These are phyloP conservation scores for Tothia fuscella DNA, from an alignment of 2,329 filamentous ascomycete species.

Conservation along the genomic window DNA sequence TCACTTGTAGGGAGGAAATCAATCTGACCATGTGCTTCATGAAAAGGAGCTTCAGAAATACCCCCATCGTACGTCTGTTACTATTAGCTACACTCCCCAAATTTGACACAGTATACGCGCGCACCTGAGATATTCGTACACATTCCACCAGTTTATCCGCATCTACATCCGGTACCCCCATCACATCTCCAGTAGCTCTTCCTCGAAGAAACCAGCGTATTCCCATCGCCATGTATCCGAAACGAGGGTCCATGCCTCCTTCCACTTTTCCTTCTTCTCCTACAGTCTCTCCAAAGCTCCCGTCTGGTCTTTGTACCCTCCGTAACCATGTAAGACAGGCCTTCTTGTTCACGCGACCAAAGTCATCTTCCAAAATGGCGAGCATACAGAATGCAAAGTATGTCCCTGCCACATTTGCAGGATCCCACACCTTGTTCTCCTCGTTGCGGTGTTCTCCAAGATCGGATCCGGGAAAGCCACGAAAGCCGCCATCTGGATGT, in stretches of 20 bases:
- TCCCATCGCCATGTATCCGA: slow-evolving; percentile 73
- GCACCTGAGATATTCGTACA: slow-evolving; percentile 48
- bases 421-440: slow-evolving; percentile 49
- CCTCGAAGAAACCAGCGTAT: slow-evolving; percentile 74
- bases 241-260: slow-evolving; percentile 74
- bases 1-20: background rate
- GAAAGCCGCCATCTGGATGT: slow-evolving; percentile 77
- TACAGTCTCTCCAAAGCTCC: slow-evolving; percentile 81
- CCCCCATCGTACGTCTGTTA: slow-evolving; percentile 71
- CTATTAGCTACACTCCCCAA: slow-evolving; percentile 5
- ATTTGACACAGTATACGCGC: slow-evolving; percentile 1
- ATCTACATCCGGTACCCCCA: slow-evolving; percentile 59
- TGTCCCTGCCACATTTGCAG: slow-evolving; percentile 76
- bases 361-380: slow-evolving; percentile 50
- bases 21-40: slow-evolving; percentile 64
- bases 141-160: slow-evolving; percentile 57
- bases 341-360: slow-evolving; percentile 50
- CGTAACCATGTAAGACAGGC: slow-evolving; percentile 64
- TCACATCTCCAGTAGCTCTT: slow-evolving; percentile 39
- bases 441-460: slow-evolving; percentile 36
- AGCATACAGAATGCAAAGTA: slow-evolving; percentile 77
- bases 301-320: slow-evolving; percentile 66
- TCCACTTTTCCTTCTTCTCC: slow-evolving; percentile 48
- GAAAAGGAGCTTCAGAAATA: slow-evolving; percentile 62
- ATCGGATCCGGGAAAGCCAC: slow-evolving; percentile 64